These are phyloP conservation scores for Corylus heterophylla DNA, from an alignment of 306 rosid species.

Conservation along the genomic window DNA sequence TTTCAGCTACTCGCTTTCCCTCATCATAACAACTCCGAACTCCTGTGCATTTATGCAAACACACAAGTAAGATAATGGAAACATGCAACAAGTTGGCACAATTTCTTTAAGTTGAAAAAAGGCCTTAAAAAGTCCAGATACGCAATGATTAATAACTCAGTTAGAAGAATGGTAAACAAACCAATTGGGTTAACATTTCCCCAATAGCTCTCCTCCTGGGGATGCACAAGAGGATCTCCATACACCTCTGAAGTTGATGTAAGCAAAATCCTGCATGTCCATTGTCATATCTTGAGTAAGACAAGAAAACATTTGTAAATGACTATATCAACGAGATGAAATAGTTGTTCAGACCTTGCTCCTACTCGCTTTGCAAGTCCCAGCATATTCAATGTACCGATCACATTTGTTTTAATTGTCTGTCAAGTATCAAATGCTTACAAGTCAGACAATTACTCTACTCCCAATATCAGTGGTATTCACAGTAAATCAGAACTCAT, in stretches of 20 bases:
- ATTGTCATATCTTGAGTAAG: constrained; percentile 3
- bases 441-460: background rate
- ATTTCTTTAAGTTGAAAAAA: background rate
- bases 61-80: background rate
- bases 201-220: constrained; percentile 92
- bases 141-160: background rate
- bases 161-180: constrained; percentile 19
- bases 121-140: background rate
- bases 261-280: constrained; percentile 76
- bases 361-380: constrained; percentile 99
- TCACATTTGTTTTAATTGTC: constrained; percentile 96
- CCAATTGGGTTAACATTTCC: constrained; percentile 98
- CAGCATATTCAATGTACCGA: constrained; percentile 96
- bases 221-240: constrained; percentile 95
- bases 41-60: constrained; percentile 44
- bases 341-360: constrained; percentile 62
- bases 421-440: constrained; percentile 33
- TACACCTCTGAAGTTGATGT: constrained; percentile 97
- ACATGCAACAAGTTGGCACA: background rate
- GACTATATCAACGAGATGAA: background rate
- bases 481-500: background rate
- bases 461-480: background rate
- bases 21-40: constrained; percentile 98
- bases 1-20: constrained; percentile 98
- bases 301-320: background rate